Conservation (phyloP, 441 rosid genomes). For the Metrosideros polymorpha region DNA sequence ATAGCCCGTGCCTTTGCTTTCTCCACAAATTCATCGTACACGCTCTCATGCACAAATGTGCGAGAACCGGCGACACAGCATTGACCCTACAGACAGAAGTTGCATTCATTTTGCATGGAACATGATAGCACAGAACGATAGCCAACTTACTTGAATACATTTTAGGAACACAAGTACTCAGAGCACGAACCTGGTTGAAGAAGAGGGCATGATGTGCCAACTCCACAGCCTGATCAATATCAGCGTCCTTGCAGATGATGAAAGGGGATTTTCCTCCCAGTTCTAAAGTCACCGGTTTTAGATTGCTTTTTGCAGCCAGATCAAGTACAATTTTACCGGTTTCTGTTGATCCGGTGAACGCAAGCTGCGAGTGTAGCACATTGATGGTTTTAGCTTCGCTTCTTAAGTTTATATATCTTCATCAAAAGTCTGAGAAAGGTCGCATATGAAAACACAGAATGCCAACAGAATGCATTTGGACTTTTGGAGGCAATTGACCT, state of each 20-base stretch:
- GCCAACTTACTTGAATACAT: background rate
- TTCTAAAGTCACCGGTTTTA: conserved; percentile 9
- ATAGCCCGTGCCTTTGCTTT: conserved; percentile 12
- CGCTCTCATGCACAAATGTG: conserved; percentile 7
- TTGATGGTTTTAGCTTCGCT: background rate
- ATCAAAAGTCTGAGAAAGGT: background rate
- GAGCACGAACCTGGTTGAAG: conserved; percentile 5
- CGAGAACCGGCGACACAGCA: conserved; percentile 9
- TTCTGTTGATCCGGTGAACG: conserved; percentile 1
- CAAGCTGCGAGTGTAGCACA: background rate
- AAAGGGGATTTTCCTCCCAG: conserved; percentile 14
- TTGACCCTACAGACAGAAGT: conserved; percentile 1
- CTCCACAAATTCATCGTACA: conserved; percentile 8
- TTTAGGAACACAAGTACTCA: background rate
- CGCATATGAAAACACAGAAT: background rate
- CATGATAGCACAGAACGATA: background rate
- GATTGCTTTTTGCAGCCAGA: conserved; percentile 7
- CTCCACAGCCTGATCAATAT: conserved; percentile 7
- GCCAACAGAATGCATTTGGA: background rate
- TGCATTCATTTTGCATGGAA: background rate
- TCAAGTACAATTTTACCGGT: background rate
- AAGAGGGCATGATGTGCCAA: conserved; percentile 6
- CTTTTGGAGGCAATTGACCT: background rate
- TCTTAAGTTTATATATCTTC: background rate
- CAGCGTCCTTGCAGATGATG: conserved; percentile 7